These are phyloP conservation scores for Aspergillus cristatus DNA, from an alignment of 495 filamentous ascomycete genomes.

Conservation along the genomic window DNA sequence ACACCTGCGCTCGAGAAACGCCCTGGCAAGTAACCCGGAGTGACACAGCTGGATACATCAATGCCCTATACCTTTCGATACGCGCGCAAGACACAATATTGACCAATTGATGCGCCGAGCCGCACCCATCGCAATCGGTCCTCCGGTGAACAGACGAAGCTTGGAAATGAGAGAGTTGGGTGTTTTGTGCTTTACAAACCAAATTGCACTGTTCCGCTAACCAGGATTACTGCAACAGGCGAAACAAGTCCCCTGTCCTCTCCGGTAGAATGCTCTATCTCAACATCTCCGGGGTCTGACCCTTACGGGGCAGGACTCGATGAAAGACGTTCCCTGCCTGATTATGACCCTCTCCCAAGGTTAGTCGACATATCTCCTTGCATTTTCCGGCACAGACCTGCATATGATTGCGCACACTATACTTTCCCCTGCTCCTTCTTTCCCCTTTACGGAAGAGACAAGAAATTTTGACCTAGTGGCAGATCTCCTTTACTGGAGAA, in stretches of 20 bases:
- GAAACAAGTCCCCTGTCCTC: constrained; percentile 41
- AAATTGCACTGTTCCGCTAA: too few species aligned
- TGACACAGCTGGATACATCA: too few species aligned
- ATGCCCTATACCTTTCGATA: too few species aligned
- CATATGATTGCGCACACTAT: constrained; percentile 4
- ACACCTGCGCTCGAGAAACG: too few species aligned
- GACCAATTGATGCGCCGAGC: too few species aligned
- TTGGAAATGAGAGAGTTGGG: too few species aligned
- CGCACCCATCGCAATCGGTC: too few species aligned
- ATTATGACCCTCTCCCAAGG: constrained; percentile 37
- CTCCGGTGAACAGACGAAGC: too few species aligned
- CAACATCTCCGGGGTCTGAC: constrained; percentile 33
- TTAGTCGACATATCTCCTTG: constrained; percentile 19
- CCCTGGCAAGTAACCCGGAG: too few species aligned
- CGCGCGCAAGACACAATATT: too few species aligned
- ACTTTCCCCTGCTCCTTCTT: neutral
- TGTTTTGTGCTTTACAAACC: too few species aligned
- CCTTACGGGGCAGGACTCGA: constrained; percentile 44
- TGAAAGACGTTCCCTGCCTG: constrained; percentile 34
- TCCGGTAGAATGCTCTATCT: constrained; percentile 29
- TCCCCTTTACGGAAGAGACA: constrained; percentile 36
- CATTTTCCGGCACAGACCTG: constrained; percentile 5
- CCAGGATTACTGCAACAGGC: constrained; percentile 12
- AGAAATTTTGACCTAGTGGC: constrained; percentile 51
- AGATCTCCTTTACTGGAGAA: constrained; percentile 53